These are phyloP conservation scores for Paramecium sexaurelia DNA, from an alignment of 73 alveolate species.

Conservation along the genomic window DNA sequence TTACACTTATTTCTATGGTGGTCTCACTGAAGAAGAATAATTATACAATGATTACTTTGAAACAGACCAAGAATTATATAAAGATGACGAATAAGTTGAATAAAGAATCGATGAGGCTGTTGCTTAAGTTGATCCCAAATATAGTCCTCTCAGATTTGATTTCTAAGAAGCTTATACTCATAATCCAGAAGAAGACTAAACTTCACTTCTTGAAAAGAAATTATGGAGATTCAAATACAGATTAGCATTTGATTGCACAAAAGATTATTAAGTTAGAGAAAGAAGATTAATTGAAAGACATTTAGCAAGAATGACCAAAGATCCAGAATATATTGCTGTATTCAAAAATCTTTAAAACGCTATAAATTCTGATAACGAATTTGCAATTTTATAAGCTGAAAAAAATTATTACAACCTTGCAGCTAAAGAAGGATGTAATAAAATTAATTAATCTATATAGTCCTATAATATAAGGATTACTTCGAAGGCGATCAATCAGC, in stretches of 20 bases:
- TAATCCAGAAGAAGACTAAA: slow-evolving; percentile 76
- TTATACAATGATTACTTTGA: slow-evolving; percentile 83
- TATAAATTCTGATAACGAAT: not conserved
- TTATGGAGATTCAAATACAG: slow-evolving; percentile 85
- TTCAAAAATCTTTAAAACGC: not conserved
- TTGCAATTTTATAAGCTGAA: slow-evolving; percentile 58
- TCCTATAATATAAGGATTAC: slow-evolving; percentile 81
- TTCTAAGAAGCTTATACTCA: slow-evolving; percentile 77
- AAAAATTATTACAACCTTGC: slow-evolving; percentile 65
- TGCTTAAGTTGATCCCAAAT: slow-evolving; percentile 70
- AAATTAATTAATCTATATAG: slow-evolving; percentile 46
- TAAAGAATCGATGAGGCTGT: slow-evolving; percentile 69
- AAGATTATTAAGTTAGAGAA: slow-evolving; percentile 70
- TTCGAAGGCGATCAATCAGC: slow-evolving; percentile 85
- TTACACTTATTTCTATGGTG: slow-evolving; percentile 80
- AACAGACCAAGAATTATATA: slow-evolving; percentile 78
- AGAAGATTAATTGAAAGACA: slow-evolving; percentile 79
- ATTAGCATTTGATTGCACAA: slow-evolving; percentile 75
- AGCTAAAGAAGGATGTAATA: slow-evolving; percentile 57
- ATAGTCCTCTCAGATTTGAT: slow-evolving; percentile 69
- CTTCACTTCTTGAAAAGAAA: slow-evolving; percentile 77
- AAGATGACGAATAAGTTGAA: slow-evolving; percentile 77
- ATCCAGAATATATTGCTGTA: slow-evolving; percentile 62
- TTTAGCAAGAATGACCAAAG: slow-evolving; percentile 73
- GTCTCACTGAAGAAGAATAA: slow-evolving; percentile 85